Evolutionary conservation across 73 alveolate genomes (phyloP).

Genomic region (Paramecium sexaurelia): DNA sequence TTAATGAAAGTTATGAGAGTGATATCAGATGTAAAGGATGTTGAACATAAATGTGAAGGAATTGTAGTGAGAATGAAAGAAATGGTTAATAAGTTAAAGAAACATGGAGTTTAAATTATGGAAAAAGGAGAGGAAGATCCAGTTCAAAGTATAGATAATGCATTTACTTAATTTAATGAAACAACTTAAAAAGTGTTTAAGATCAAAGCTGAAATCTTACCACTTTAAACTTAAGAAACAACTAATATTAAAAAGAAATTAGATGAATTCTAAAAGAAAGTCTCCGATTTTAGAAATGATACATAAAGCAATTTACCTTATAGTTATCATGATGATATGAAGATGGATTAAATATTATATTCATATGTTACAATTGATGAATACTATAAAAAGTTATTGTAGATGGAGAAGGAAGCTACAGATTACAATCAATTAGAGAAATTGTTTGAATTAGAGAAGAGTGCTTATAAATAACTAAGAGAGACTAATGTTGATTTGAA

Average conservation of each 20-base stretch:
- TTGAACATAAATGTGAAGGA: conserved; percentile 81
- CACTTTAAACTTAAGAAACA: conserved; percentile 96
- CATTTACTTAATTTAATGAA: conserved; percentile 92
- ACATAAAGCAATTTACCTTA: conserved; percentile 90
- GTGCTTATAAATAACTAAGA: conserved; percentile 91
- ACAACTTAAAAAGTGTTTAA: conserved; percentile 94
- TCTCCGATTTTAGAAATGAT: conserved; percentile 93
- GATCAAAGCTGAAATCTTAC: conserved; percentile 98
- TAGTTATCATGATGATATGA: conserved; percentile 80
- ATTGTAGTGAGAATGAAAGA: conserved; percentile 87
- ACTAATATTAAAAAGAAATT: conserved; percentile 91
- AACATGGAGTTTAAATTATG: conserved; percentile 85
- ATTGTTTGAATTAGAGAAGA: conserved; percentile 92
- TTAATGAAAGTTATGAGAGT: conserved; percentile 94
- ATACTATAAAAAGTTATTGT: conserved; percentile 80
- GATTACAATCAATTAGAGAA: conserved; percentile 93
- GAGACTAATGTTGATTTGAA: conserved; percentile 96
- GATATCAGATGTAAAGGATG: conserved; percentile 92
- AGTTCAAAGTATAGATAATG: conserved; percentile 77
- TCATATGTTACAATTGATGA: conserved; percentile 89
- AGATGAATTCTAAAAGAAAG: conserved; percentile 86
- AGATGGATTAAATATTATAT: conserved; percentile 76
- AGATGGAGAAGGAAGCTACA: conserved; percentile 90
- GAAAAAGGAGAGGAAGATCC: conserved; percentile 77
- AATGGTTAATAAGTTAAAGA: conserved; percentile 80